These are phyloP conservation scores for Fusarium humuli DNA, from an alignment of 2,329 filamentous ascomycete species.

Conservation along the genomic window DNA sequence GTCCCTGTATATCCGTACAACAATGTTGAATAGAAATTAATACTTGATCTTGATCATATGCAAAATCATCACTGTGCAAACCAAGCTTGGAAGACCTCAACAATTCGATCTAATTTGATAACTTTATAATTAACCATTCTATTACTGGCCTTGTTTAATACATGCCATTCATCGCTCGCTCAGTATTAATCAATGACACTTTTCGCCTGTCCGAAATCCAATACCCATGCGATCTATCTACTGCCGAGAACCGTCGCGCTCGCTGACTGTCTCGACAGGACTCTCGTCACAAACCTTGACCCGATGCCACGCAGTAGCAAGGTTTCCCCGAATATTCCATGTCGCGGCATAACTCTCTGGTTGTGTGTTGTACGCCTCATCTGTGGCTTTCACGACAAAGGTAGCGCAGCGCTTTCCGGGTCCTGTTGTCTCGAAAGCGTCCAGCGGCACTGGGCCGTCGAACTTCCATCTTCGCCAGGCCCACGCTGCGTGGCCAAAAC, in stretches of 20 bases:
- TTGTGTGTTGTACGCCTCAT: conserved; percentile 75
- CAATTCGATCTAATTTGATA: no score
- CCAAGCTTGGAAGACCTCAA: no score
- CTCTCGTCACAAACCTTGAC: conserved; percentile 57
- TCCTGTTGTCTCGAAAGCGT: conserved; percentile 37
- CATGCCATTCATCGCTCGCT: not conserved
- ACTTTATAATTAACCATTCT: not conserved
- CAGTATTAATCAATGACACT: conserved; percentile 1
- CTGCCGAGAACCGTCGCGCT: not conserved
- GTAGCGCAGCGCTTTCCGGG: conserved; percentile 56
- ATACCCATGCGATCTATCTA: not conserved
- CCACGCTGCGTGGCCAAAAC: conserved; percentile 65
- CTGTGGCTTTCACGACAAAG: conserved; percentile 73
- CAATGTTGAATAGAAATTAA: conserved; percentile 34
- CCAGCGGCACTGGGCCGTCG: conserved; percentile 58
- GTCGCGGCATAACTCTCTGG: conserved; percentile 70
- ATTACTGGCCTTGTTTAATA: not conserved
- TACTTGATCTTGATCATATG: not conserved
- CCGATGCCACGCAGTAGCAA: conserved; percentile 76
- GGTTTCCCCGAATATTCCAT: conserved; percentile 73
- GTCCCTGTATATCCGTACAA: conserved; percentile 17
- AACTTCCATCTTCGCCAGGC: conserved; percentile 74
- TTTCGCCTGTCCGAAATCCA: conserved; percentile 3
- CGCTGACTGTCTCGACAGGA: conserved; percentile 6
- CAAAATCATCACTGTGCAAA: not conserved